Conservation (phyloP, 495 filamentous ascomycete species). For the Apiosordaria backusii region DNA sequence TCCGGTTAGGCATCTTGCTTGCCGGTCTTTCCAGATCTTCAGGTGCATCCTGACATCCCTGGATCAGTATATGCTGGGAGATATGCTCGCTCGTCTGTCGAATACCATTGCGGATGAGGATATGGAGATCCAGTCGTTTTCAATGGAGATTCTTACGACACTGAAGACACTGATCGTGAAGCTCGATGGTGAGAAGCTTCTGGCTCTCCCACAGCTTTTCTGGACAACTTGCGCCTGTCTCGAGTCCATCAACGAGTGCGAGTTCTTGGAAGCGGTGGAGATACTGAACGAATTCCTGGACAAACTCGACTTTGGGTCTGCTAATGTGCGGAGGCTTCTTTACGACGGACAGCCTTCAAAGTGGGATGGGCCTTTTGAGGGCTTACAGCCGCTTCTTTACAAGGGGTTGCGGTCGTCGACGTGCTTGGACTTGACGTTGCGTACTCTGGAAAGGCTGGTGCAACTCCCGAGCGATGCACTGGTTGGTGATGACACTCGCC, state of each 20-base stretch:
- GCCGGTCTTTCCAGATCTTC: slow-evolving; percentile 96
- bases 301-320: slow-evolving; percentile 76
- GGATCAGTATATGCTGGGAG: slow-evolving; percentile 88
- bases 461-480: slow-evolving; percentile 75
- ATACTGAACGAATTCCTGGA: slow-evolving; percentile 88
- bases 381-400: slow-evolving; percentile 78
- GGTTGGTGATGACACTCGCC: slow-evolving; percentile 73
- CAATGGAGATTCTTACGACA: slow-evolving; percentile 95
- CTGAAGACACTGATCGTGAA: slow-evolving; percentile 84
- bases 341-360: slow-evolving; percentile 73
- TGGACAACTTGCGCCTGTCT: slow-evolving; percentile 96
- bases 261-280: slow-evolving; percentile 84
- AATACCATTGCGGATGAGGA: slow-evolving; percentile 95
- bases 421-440: slow-evolving; percentile 72
- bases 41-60: slow-evolving; percentile 84
- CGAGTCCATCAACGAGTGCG: slow-evolving; percentile 90
- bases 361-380: slow-evolving; percentile 89
- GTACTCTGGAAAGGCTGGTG: slow-evolving; percentile 71
- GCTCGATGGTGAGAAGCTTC: slow-evolving; percentile 70
- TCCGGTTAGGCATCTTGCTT: slow-evolving; percentile 91
- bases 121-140: slow-evolving; percentile 88
- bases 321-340: slow-evolving; percentile 62
- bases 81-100: slow-evolving; percentile 90
- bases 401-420: slow-evolving; percentile 88
- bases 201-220: slow-evolving; percentile 89